These are phyloP conservation scores for Grifola frondosa DNA, from an alignment of 1,284 basidiomycete genomes.

Conservation along the genomic window DNA sequence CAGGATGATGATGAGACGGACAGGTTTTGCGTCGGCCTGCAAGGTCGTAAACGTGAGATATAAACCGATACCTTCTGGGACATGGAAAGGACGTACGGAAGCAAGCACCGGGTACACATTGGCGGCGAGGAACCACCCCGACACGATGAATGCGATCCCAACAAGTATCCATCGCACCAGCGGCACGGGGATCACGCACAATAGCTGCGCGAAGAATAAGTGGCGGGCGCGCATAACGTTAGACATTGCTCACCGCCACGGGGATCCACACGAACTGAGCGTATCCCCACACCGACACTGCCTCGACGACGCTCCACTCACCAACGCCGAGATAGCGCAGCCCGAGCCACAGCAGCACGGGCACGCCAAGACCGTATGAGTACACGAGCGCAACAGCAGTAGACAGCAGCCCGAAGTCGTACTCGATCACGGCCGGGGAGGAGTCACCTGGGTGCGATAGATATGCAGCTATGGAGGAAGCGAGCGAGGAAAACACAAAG, in stretches of 20 bases:
- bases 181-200: conserved; percentile 80
- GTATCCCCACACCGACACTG: conserved; percentile 74
- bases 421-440: conserved; percentile 48
- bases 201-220: conserved; percentile 44
- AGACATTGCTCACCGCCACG: conserved; percentile 55
- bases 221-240: not conserved
- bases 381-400: conserved; percentile 85
- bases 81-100: conserved; percentile 52
- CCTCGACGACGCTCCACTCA: conserved; percentile 84
- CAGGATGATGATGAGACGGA: conserved; percentile 74
- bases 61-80: not conserved
- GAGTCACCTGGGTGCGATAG: conserved; percentile 55
- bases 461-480: conserved; percentile 79
- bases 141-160: conserved; percentile 67
- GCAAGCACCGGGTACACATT: conserved; percentile 90
- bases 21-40: conserved; percentile 82
- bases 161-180: conserved; percentile 81
- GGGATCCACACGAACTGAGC: conserved; percentile 78
- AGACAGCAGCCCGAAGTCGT: conserved; percentile 83
- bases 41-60: conserved; percentile 4
- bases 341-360: conserved; percentile 76
- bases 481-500: conserved; percentile 89
- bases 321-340: conserved; percentile 82
- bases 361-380: conserved; percentile 79
- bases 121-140: conserved; percentile 79